phyloP scores from a whole-genome alignment of 2,329 filamentous ascomycete genomes.

The Aspergillus candidus region DNA sequence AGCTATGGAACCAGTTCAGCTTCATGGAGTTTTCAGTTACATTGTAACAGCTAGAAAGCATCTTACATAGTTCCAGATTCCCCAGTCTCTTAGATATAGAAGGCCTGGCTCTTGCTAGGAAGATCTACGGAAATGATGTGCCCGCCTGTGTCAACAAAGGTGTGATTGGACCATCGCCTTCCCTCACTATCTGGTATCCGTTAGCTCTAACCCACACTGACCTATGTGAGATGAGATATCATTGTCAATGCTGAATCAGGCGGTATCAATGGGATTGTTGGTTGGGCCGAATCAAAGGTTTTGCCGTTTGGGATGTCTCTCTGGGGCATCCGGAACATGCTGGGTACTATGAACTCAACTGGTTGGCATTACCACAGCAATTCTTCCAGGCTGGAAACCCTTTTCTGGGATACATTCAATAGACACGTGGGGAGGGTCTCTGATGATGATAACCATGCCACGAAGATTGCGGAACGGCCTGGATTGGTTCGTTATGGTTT shows the following conservation, averaged over 20 bases:
- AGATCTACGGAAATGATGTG: conserved; percentile 5
- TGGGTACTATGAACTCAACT: conserved; percentile 9
- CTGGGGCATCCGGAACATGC: conserved; percentile 11
- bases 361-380: conserved; percentile 11
- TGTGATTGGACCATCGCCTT: too few species aligned
- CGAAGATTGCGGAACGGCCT: too few species aligned
- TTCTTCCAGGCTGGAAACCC: conserved; percentile 4
- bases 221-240: conserved; percentile 11
- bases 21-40: conserved; percentile 13
- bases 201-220: conserved; percentile 12
- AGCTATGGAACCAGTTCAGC: conserved; percentile 2
- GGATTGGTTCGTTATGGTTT: too few species aligned
- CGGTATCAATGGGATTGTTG: conserved; percentile 12
- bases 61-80: conserved; percentile 8
- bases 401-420: conserved; percentile 11
- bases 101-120: conserved; percentile 4
- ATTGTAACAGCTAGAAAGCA: conserved; percentile 2
- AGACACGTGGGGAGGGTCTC: too few species aligned
- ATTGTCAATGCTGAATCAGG: conserved; percentile 9
- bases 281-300: conserved; percentile 15
- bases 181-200: too few species aligned
- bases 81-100: conserved; percentile 7
- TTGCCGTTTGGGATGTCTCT: conserved; percentile 17
- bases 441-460: too few species aligned
- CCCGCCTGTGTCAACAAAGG: neutral